phyloP scores from a whole-genome alignment of 2,329 filamentous ascomycete genomes.

The Cladosporium austrohemisphaericum region DNA sequence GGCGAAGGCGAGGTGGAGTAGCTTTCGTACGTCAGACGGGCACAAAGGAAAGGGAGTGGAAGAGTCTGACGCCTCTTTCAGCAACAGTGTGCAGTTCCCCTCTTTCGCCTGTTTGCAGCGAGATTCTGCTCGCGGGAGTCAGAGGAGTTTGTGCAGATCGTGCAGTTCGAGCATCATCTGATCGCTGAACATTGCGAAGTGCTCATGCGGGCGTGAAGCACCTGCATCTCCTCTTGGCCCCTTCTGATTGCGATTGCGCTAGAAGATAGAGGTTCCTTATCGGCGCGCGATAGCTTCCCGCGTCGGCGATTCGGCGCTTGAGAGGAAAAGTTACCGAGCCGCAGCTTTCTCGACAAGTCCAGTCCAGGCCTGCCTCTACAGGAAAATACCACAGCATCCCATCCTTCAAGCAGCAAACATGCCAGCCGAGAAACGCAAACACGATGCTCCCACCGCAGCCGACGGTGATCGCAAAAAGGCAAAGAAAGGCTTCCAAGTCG shows the following conservation, averaged over 20 bases:
- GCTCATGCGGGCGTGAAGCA: conserved; percentile 2
- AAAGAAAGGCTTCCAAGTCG: conserved; percentile 76
- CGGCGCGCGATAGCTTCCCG: not conserved
- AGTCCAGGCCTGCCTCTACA: not conserved
- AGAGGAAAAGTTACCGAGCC: not conserved
- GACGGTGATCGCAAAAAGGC: conserved; percentile 41
- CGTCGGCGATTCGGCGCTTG: conserved; percentile 3
- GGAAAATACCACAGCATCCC: not conserved
- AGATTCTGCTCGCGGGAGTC: not conserved
- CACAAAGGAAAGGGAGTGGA: not conserved
- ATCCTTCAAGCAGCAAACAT: not conserved
- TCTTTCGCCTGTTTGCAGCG: not conserved
- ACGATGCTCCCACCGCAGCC: not conserved
- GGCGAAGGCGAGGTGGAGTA: conserved; percentile 1
- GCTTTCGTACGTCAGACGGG: conserved; percentile 1
- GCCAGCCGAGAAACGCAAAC: conserved; percentile 17
- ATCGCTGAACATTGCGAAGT: not conserved
- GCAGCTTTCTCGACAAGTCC: not conserved
- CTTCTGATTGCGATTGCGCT: too few species aligned
- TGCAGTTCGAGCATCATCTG: not conserved
- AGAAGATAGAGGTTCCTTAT: conserved; percentile 3
- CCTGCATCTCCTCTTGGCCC: not conserved
- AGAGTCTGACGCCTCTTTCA: not conserved
- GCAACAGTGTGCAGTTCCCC: too few species aligned
- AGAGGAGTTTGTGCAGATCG: not conserved